Percentiles rank a stretch among this genome's conserved stretches.
Conservation (phyloP, 2,329 filamentous ascomycete genomes). For the Cordyceps cateniannulata region DNA sequence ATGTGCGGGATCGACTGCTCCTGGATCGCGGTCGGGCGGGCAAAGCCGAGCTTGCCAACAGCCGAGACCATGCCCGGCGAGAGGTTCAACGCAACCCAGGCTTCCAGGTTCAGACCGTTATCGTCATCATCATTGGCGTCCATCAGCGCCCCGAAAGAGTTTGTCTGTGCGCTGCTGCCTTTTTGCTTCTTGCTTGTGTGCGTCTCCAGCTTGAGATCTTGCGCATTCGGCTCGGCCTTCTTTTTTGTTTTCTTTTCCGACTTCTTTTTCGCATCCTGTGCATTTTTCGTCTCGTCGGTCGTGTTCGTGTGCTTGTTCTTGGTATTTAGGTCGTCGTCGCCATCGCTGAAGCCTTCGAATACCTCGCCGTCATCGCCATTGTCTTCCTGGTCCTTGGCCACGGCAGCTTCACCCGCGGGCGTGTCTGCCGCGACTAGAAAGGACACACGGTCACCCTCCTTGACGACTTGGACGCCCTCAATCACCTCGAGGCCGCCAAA, state of each 20-base stretch:
- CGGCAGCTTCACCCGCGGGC: conserved; percentile 13
- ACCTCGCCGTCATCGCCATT: conserved; percentile 56
- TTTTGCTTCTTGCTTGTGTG: conserved; percentile 28
- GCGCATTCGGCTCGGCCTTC: conserved; percentile 23
- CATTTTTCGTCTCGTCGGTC: conserved; percentile 17
- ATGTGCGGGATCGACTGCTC: conserved; percentile 73
- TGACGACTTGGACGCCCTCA: conserved; percentile 81
- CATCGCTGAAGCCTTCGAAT: conserved; percentile 59
- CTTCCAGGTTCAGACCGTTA: conserved; percentile 62
- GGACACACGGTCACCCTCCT: conserved; percentile 50
- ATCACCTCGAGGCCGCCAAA: conserved; percentile 91
- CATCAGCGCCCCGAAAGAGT: conserved; percentile 51
- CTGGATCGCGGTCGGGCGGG: conserved; percentile 78
- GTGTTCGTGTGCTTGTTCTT: not conserved
- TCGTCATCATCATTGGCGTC: conserved; percentile 49
- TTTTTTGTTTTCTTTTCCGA: conserved; percentile 26
- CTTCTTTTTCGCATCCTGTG: conserved; percentile 2
- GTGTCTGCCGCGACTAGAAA: conserved; percentile 39
- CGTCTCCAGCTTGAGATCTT: conserved; percentile 19
- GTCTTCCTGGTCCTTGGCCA: conserved; percentile 13
- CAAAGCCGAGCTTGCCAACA: conserved; percentile 73
- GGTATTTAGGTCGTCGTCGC: conserved; percentile 17
- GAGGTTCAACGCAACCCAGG: conserved; percentile 70
- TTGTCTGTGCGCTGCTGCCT: conserved; percentile 28
- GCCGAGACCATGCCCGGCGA: conserved; percentile 66